Conservation (phyloP, 2,329 filamentous ascomycete genomes). For the Diaporthe ilicicola region DNA sequence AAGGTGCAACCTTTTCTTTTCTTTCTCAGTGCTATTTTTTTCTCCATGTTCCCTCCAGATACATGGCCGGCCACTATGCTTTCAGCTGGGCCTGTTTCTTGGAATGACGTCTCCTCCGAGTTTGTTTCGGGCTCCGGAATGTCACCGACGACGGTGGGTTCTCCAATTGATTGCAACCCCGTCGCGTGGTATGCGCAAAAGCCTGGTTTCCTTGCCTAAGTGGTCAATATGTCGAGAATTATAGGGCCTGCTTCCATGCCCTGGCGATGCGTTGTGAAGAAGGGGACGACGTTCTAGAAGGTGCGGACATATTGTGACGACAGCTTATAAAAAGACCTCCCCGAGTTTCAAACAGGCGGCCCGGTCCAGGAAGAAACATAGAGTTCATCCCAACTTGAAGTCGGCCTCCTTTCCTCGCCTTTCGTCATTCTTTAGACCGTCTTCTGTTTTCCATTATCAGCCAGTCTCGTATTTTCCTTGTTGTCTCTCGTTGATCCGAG, state of each 20-base stretch:
- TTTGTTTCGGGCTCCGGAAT: conserved; percentile 8
- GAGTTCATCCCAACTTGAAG: conserved; percentile 19
- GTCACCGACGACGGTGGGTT: conserved; percentile 16
- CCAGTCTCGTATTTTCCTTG: background rate
- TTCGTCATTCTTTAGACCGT: conserved; percentile 8
- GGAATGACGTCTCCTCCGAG: conserved; percentile 2
- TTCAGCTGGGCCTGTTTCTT: background rate
- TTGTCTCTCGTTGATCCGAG: background rate
- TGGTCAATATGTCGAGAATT: background rate
- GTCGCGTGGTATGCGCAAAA: conserved; percentile 11
- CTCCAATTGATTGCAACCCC: conserved; percentile 18
- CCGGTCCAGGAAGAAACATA: background rate
- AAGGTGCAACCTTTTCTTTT: background rate
- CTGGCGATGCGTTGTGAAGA: background rate
- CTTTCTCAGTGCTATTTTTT: background rate
- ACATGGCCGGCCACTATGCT: background rate
- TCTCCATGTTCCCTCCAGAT: background rate
- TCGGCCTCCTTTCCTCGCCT: background rate
- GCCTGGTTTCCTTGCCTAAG: background rate
- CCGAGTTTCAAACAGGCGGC: background rate
- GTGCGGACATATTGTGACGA: background rate
- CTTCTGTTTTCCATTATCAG: background rate
- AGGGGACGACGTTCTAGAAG: background rate
- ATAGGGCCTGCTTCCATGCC: background rate
- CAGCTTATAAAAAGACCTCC: conserved; percentile 4